phyloP scores from a whole-genome alignment of 2,329 filamentous ascomycete species.

The Aspergillus niger region DNA sequence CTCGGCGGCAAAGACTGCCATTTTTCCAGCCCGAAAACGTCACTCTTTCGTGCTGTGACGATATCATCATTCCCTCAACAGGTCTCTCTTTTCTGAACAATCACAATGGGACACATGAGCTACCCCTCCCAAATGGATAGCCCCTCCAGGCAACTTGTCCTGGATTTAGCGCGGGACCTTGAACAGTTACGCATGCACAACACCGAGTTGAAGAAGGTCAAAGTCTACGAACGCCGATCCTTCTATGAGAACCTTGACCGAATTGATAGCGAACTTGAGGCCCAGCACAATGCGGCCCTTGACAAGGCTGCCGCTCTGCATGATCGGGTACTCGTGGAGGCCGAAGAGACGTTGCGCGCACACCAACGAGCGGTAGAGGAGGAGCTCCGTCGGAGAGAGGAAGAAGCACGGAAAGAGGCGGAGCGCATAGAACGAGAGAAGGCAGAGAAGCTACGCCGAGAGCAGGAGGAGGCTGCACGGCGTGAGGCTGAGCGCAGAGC shows the following conservation, averaged over 20 bases:
- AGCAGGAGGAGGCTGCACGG: slow-evolving; percentile 42
- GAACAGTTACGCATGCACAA: slow-evolving; percentile 46
- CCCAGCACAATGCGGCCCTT: slow-evolving; percentile 66
- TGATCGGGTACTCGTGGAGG: slow-evolving; percentile 61
- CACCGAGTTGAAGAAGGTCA: slow-evolving; percentile 45
- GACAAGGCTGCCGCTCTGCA: slow-evolving; percentile 67
- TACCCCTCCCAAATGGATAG: slow-evolving; percentile 39
- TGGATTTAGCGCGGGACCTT: slow-evolving; percentile 44
- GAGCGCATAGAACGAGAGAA: slow-evolving; percentile 38
- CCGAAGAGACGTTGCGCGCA: slow-evolving; percentile 56
- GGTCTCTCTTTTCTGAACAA: neutral
- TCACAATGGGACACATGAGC: slow-evolving; percentile 32
- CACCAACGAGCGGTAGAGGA: slow-evolving; percentile 45
- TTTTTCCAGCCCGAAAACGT: neutral
- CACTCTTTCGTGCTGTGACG: neutral
- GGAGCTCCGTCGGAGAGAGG: slow-evolving; percentile 39
- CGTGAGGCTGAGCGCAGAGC: slow-evolving; percentile 46
- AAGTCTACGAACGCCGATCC: slow-evolving; percentile 44
- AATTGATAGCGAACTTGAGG: slow-evolving; percentile 63
- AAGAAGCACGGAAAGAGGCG: slow-evolving; percentile 37
- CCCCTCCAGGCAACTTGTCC: slow-evolving; percentile 43
- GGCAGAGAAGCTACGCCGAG: slow-evolving; percentile 33
- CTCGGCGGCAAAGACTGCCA: neutral
- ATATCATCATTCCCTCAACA: neutral
- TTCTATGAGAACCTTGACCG: slow-evolving; percentile 64